Percentiles rank a stretch among this genome's conserved stretches.
These are phyloP conservation scores for Telopea speciosissima DNA, from an alignment of 177 flowering plant genomes.

Conservation along the genomic window DNA sequence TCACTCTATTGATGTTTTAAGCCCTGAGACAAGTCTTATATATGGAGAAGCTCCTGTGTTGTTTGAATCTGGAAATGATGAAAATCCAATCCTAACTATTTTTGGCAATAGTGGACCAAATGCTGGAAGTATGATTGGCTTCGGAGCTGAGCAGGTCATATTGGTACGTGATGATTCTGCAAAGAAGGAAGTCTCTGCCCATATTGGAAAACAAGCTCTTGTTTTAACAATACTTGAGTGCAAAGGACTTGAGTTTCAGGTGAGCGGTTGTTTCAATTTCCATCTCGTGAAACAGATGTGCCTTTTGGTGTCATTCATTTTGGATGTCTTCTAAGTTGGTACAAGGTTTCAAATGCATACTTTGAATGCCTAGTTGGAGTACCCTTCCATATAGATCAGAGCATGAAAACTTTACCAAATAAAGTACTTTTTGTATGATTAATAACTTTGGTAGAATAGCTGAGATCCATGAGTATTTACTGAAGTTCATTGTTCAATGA, in stretches of 20 bases:
- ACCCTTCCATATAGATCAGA: no score
- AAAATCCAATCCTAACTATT: constrained; percentile 36
- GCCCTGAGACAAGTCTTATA: constrained; percentile 61
- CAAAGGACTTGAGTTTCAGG: constrained; percentile 91
- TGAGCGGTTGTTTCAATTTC: constrained; percentile 5
- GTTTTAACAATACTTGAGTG: constrained; percentile 75
- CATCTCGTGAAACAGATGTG: neutral
- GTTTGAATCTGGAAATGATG: constrained; percentile 45
- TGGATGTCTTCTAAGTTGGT: neutral
- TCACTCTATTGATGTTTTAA: constrained; percentile 43
- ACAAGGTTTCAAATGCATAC: neutral
- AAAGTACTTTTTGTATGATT: no score
- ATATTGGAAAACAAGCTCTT: constrained; percentile 71
- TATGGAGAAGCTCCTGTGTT: constrained; percentile 67
- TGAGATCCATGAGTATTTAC: no score
- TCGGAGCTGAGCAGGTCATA: constrained; percentile 87
- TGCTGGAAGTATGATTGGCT: constrained; percentile 36
- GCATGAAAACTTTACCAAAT: no score
- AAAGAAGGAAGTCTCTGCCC: constrained; percentile 30
- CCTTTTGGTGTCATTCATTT: neutral
- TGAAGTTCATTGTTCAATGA: no score
- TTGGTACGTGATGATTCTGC: constrained; percentile 68
- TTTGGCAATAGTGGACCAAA: constrained; percentile 43
- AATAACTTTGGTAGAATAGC: no score
- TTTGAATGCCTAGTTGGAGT: no score